Conservation (phyloP, 2,329 filamentous ascomycete species). For the Colletotrichum tofieldiae region DNA sequence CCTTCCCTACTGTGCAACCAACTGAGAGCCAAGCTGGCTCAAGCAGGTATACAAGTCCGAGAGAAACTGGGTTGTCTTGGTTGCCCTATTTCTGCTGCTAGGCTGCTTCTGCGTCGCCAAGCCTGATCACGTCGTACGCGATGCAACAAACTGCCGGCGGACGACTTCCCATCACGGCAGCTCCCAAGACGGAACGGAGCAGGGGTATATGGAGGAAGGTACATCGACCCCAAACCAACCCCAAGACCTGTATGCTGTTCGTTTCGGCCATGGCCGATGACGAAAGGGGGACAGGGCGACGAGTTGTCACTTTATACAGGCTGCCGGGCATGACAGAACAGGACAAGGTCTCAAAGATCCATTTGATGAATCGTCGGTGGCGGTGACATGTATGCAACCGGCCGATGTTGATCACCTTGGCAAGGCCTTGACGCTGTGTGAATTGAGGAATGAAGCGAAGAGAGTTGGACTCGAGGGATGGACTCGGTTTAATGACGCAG, state of each 20-base stretch:
- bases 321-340: neutral
- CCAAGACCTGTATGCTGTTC: neutral
- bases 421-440: neutral
- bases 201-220: slow-evolving; percentile 20
- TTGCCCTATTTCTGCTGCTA: neutral
- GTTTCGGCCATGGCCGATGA: neutral
- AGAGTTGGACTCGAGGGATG: neutral
- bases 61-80: neutral
- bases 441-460: neutral
- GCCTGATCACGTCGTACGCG: slow-evolving; percentile 33
- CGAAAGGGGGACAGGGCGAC: neutral
- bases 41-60: neutral
- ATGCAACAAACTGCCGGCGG: slow-evolving; percentile 42
- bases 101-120: slow-evolving; percentile 22
- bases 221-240: neutral
- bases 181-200: slow-evolving; percentile 32
- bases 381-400: slow-evolving; percentile 1
- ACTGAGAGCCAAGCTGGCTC: neutral
- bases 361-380: slow-evolving; percentile 1
- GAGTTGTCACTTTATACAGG: neutral
- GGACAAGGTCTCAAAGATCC: neutral
- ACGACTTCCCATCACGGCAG: slow-evolving; percentile 40
- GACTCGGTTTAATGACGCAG: neutral
- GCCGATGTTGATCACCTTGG: slow-evolving; percentile 34
- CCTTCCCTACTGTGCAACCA: neutral